phyloP scores from a whole-genome alignment of 495 filamentous ascomycete genomes.

The Chaetomium cochliodes region DNA sequence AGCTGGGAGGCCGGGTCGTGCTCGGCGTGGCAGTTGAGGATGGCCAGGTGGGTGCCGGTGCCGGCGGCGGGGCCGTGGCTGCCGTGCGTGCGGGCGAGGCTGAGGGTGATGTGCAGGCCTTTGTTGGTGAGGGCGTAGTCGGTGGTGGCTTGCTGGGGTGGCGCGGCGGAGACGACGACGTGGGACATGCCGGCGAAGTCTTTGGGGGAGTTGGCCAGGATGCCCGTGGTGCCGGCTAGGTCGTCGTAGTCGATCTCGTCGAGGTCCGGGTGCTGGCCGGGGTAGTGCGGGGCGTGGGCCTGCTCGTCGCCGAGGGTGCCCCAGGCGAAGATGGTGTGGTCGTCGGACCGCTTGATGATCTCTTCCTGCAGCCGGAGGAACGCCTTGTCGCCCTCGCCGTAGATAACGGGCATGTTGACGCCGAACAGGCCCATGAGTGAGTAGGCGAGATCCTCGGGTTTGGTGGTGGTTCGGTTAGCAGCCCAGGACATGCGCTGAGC shows the following conservation, averaged over 20 bases:
- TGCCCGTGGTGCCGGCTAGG: conserved; percentile 13
- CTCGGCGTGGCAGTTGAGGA: conserved; percentile 25
- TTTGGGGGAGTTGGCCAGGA: conserved; percentile 24
- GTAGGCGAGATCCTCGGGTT: conserved; percentile 42
- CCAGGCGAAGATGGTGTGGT: conserved; percentile 36
- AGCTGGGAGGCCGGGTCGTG: conserved; percentile 23
- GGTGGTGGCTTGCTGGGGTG: conserved; percentile 6
- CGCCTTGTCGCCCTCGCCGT: conserved; percentile 42
- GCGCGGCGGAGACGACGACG: conserved; percentile 11
- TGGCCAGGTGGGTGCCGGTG: conserved; percentile 17
- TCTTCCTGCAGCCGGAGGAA: conserved; percentile 38
- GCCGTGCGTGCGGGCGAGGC: conserved; percentile 5
- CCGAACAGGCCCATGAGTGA: conserved; percentile 41
- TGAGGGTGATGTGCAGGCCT: conserved; percentile 27
- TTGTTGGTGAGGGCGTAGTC: conserved; percentile 32
- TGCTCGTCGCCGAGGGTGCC: conserved; percentile 18
- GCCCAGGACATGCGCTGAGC: conserved; percentile 40
- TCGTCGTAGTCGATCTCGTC: conserved; percentile 25
- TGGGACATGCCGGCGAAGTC: conserved; percentile 25
- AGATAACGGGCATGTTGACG: conserved; percentile 37
- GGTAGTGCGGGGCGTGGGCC: neutral
- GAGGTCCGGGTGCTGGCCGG: conserved; percentile 4
- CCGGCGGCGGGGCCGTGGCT: neutral
- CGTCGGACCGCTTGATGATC: conserved; percentile 32
- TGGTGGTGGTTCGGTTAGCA: conserved; percentile 30